Percentiles rank a stretch among this genome's conserved stretches.
phyloP scores from a whole-genome alignment of 2,329 filamentous ascomycete species.

The Fusarium sp. region DNA sequence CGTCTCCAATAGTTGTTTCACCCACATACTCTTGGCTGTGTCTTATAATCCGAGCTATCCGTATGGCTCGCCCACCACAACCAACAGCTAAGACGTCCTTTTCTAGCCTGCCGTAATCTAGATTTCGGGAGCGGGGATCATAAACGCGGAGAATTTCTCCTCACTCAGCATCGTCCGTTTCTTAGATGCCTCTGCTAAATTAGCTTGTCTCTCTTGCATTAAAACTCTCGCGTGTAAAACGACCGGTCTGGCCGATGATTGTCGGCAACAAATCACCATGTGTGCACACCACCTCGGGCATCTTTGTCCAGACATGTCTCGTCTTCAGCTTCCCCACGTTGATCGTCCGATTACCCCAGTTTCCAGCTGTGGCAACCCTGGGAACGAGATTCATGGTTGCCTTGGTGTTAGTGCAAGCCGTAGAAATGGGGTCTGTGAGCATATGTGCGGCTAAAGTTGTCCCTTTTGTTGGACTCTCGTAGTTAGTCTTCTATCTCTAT shows the following conservation, averaged over 20 bases:
- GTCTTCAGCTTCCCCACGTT: constrained; percentile 24
- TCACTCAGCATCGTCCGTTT: neutral
- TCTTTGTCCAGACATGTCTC: constrained; percentile 26
- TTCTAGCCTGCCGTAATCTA: constrained; percentile 26
- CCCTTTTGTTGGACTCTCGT: neutral
- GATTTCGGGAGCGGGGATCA: constrained; percentile 34
- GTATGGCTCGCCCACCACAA: constrained; percentile 2
- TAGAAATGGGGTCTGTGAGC: too few relatives aligned
- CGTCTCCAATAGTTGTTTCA: neutral
- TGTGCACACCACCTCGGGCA: constrained; percentile 27
- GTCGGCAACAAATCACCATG: neutral
- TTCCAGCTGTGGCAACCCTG: constrained; percentile 16
- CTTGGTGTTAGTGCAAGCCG: constrained; percentile 18
- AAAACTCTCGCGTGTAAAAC: neutral
- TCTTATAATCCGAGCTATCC: constrained; percentile 13
- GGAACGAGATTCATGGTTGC: constrained; percentile 6
- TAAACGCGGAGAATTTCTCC: constrained; percentile 26
- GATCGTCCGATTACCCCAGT: constrained; percentile 23
- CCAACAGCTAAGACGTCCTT: neutral
- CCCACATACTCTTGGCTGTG: constrained; percentile 5
- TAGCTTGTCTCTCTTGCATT: neutral
- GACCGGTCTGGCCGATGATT: constrained; percentile 3
- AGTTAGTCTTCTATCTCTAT: neutral
- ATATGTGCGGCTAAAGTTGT: constrained; percentile 13
- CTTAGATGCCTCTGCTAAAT: neutral